Evolutionary conservation across 495 filamentous ascomycete genomes (phyloP).

Genomic region (Tricharina praecox): DNA sequence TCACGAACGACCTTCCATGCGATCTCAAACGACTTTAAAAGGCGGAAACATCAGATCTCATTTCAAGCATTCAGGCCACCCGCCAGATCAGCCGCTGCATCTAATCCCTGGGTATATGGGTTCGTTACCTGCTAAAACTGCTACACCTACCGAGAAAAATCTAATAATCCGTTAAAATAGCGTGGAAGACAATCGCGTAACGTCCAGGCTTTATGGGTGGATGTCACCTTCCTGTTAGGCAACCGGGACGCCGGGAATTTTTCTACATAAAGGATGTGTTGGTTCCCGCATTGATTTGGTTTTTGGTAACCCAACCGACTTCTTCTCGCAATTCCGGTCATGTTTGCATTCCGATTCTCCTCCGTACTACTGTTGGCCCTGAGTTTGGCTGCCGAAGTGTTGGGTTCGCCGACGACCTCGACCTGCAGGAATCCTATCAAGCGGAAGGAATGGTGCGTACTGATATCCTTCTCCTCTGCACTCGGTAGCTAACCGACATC

Average conservation of each 20-base stretch:
- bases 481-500: conserved; percentile 1
- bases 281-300: neutral
- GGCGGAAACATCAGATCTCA: too few species aligned
- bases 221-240: neutral
- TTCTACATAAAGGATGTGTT: neutral
- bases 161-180: neutral
- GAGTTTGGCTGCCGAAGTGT: neutral
- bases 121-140: neutral
- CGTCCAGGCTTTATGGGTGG: neutral
- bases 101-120: neutral
- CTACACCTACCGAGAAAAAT: neutral
- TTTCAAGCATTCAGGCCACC: too few species aligned
- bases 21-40: too few species aligned
- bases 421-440: conserved; percentile 27
- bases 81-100: neutral
- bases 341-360: neutral
- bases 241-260: neutral
- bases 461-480: conserved; percentile 2
- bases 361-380: neutral
- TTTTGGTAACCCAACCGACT: neutral
- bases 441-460: conserved; percentile 33
- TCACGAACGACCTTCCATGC: too few species aligned
- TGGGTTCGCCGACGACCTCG: neutral
- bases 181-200: neutral
- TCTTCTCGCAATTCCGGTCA: neutral